phyloP scores from a whole-genome alignment of 108 stramenopile species.

The Cyclotella distinguenda region DNA sequence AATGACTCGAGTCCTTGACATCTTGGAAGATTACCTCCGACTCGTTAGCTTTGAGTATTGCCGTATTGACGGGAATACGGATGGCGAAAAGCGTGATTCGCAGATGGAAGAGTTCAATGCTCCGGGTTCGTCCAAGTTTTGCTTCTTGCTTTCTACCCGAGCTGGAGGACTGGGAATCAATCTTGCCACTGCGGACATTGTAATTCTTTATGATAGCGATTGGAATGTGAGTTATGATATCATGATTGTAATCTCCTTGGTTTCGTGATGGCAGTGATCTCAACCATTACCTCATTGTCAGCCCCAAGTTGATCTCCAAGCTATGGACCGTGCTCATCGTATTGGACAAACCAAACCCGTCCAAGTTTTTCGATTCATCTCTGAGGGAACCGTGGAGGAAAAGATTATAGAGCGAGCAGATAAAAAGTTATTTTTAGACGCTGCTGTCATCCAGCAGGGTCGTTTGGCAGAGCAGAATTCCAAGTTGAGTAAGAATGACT shows the following conservation, averaged over 20 bases:
- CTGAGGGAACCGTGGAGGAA: slow-evolving; percentile 97
- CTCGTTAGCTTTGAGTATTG: slow-evolving; percentile 86
- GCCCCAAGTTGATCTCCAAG: slow-evolving; percentile 94
- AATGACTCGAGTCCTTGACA: slow-evolving; percentile 96
- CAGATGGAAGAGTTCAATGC: slow-evolving; percentile 96
- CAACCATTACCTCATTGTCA: not conserved
- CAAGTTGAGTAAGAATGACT: slow-evolving; percentile 87
- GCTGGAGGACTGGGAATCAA: slow-evolving; percentile 98
- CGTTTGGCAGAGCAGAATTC: slow-evolving; percentile 89
- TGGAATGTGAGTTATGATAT: slow-evolving; percentile 20
- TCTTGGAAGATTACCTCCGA: slow-evolving; percentile 95
- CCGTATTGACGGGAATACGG: slow-evolving; percentile 96
- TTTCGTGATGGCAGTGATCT: not conserved
- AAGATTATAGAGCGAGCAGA: slow-evolving; percentile 99
- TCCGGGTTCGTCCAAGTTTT: slow-evolving; percentile 88
- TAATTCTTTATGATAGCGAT: slow-evolving; percentile 93
- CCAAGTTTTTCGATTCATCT: slow-evolving; percentile 96
- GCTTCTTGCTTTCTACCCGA: slow-evolving; percentile 95
- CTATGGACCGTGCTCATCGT: slow-evolving; percentile 95
- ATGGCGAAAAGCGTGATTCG: slow-evolving; percentile 90
- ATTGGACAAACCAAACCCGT: slow-evolving; percentile 98
- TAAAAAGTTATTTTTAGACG: slow-evolving; percentile 97
- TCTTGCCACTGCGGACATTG: slow-evolving; percentile 97
- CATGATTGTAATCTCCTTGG: not conserved
- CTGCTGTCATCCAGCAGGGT: slow-evolving; percentile 98